Percentiles rank a stretch among this genome's conserved stretches.
phyloP scores from a whole-genome alignment of 306 rosid species.

The Pyrus betulifolia region DNA sequence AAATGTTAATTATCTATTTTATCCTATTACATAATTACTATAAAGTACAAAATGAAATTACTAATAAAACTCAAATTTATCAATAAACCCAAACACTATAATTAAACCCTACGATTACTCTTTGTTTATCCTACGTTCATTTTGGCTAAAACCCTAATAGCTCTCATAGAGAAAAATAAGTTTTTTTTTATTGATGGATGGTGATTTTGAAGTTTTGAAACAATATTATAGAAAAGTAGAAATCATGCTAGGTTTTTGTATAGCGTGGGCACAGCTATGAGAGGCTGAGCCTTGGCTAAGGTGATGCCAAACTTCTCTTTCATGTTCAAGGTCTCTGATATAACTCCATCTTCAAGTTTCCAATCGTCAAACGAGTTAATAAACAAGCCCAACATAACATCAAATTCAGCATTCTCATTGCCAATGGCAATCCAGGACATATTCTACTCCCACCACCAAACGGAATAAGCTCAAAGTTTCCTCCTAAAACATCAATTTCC shows the following conservation, averaged over 20 bases:
- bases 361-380: slow-evolving; percentile 24
- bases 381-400: slow-evolving; percentile 18
- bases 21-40: too few species aligned
- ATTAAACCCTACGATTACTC: too few species aligned
- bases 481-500: slow-evolving; percentile 4
- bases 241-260: neutral
- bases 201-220: too few species aligned
- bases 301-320: slow-evolving; percentile 5
- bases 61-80: too few species aligned
- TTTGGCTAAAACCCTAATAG: too few species aligned
- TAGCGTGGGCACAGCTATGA: neutral
- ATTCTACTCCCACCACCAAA: slow-evolving; percentile 31
- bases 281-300: neutral
- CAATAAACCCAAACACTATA: too few species aligned
- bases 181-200: too few species aligned
- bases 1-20: too few species aligned
- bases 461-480: slow-evolving; percentile 28
- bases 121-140: too few species aligned
- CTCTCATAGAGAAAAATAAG: too few species aligned
- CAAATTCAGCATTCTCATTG: slow-evolving; percentile 20
- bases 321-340: slow-evolving; percentile 6
- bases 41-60: too few species aligned
- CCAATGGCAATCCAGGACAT: slow-evolving; percentile 31
- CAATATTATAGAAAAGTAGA: too few species aligned
- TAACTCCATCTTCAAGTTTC: slow-evolving; percentile 22